phyloP scores from a whole-genome alignment of 1,139 yeast genomes.

The Diutina catenulata region DNA sequence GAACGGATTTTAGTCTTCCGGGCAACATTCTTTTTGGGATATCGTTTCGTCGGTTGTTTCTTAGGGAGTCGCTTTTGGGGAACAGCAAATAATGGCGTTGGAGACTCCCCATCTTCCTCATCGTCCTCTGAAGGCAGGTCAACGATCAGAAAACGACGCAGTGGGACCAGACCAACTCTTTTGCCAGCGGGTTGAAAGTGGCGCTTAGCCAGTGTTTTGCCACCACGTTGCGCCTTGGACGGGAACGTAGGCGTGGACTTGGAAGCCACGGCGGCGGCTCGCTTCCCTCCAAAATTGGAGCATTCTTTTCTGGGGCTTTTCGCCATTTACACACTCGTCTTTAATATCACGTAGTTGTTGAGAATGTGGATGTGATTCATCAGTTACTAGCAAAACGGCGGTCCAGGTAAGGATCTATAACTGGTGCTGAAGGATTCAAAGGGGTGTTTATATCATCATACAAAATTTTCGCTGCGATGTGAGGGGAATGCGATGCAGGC shows the following conservation, averaged over 20 bases:
- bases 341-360: conserved; percentile 3
- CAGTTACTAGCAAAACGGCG: conserved; percentile 1
- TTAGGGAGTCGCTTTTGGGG: neutral
- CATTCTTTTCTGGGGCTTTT: conserved; percentile 5
- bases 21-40: conserved; percentile 18
- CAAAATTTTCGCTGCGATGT: too few relatives aligned
- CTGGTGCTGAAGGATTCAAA: too few relatives aligned
- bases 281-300: conserved; percentile 3
- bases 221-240: neutral
- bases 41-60: conserved; percentile 10
- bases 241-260: neutral
- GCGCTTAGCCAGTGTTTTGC: neutral
- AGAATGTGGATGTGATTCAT: conserved; percentile 4
- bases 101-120: neutral
- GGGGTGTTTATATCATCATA: too few relatives aligned
- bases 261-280: neutral
- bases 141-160: neutral
- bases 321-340: conserved; percentile 5
- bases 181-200: conserved; percentile 4
- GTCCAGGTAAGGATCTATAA: too few relatives aligned
- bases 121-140: neutral
- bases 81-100: neutral
- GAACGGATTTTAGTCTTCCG: conserved; percentile 15
- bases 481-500: too few relatives aligned
- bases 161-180: conserved; percentile 1